phyloP scores from a whole-genome alignment of 352 stramenopile genomes.

The Phytopythium boreale region DNA sequence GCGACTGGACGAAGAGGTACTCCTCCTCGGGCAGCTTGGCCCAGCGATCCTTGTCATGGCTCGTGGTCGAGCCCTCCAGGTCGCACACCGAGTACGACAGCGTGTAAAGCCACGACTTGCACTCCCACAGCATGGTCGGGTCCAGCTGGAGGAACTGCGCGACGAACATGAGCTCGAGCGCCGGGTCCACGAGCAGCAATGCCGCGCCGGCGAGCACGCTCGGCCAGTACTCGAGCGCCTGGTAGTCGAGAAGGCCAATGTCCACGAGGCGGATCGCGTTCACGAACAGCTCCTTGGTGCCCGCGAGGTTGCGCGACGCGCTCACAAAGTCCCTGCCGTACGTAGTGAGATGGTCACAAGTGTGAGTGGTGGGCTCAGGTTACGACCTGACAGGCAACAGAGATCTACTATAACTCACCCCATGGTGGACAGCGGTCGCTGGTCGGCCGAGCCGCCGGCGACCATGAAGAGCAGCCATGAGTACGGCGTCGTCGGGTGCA shows the following conservation, averaged over 20 bases:
- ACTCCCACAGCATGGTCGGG: conserved; percentile 75
- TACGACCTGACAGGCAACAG: background rate
- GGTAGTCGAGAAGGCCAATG: conserved; percentile 70
- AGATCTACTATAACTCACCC: conserved; percentile 17
- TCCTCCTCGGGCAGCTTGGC: conserved; percentile 66
- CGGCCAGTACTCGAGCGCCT: conserved; percentile 73
- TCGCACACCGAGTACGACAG: conserved; percentile 58
- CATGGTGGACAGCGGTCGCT: conserved; percentile 64
- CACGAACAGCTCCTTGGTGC: conserved; percentile 73
- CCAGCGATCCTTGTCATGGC: conserved; percentile 62
- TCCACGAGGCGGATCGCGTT: conserved; percentile 68
- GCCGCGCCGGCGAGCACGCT: conserved; percentile 72
- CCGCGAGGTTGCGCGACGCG: conserved; percentile 46
- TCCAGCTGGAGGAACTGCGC: conserved; percentile 80
- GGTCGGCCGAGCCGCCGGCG: conserved; percentile 57
- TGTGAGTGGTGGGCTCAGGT: background rate
- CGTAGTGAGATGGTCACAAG: background rate
- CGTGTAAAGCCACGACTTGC: conserved; percentile 72
- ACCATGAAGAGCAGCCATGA: conserved; percentile 80
- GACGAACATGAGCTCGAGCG: conserved; percentile 75
- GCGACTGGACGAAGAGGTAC: conserved; percentile 67
- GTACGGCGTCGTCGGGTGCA: conserved; percentile 71
- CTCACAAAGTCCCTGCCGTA: conserved; percentile 57
- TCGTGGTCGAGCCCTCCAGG: conserved; percentile 27
- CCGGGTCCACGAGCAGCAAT: conserved; percentile 64